Conservation (phyloP, 163 green algal species). For the Prototheca stagnorum region DNA sequence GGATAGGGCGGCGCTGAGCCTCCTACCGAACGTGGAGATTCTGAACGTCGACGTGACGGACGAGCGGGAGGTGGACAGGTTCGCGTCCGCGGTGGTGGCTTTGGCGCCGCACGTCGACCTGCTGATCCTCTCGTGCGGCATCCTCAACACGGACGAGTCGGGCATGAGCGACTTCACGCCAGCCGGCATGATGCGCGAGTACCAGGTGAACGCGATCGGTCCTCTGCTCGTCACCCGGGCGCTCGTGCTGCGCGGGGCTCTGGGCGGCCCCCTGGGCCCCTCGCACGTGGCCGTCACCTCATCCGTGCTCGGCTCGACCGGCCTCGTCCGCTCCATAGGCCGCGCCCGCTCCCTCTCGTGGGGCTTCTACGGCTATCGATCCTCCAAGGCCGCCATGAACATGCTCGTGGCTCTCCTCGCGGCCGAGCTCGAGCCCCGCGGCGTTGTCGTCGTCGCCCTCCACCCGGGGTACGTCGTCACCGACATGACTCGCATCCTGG, state of each 20-base stretch:
- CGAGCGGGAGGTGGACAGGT: no score
- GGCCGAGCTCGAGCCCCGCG: slow-evolving; percentile 22
- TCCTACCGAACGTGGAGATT: no score
- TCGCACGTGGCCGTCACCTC: slow-evolving; percentile 13
- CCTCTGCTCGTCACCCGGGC: slow-evolving; percentile 19
- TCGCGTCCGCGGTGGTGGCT: no score
- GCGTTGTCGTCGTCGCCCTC: slow-evolving; percentile 20
- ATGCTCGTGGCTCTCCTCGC: slow-evolving; percentile 28
- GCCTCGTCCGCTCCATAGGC: no score
- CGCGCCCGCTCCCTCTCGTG: slow-evolving; percentile 28
- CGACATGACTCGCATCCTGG: slow-evolving; percentile 17
- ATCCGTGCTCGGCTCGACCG: no score
- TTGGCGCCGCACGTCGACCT: no score
- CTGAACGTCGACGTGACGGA: no score
- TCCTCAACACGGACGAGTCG: no score
- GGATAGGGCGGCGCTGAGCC: no score
- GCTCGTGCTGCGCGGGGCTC: slow-evolving; percentile 9
- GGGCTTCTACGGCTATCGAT: slow-evolving; percentile 28
- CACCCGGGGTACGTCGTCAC: slow-evolving; percentile 27
- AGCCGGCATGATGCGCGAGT: slow-evolving; percentile 8
- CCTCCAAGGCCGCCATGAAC: slow-evolving; percentile 35
- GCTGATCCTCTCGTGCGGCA: no score
- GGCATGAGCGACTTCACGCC: neutral
- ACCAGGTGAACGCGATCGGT: slow-evolving; percentile 19
- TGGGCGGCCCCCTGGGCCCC: slow-evolving; percentile 9